phyloP scores from a whole-genome alignment of 208 protist genomes.

The Acanthamoeba lugdunensis region DNA sequence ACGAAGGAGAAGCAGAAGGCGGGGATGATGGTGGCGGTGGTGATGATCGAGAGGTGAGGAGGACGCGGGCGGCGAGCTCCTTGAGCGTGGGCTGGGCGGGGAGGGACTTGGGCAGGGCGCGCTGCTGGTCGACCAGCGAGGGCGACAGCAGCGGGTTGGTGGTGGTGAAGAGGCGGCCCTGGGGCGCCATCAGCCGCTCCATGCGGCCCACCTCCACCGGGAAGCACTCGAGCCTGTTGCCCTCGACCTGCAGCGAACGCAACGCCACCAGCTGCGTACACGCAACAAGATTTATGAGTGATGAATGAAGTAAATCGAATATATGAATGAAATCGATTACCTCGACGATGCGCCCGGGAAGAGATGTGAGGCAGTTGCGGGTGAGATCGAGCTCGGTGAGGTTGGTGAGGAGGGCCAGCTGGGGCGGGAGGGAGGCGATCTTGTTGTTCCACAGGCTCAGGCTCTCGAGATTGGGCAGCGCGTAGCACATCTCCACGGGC shows the following conservation, averaged over 20 bases:
- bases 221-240: neutral
- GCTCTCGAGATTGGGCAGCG: neutral
- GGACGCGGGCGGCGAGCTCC: neutral
- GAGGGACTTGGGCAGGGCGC: neutral
- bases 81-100: neutral
- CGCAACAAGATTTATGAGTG: neutral
- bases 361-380: conserved; percentile 42
- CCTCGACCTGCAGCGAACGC: conserved; percentile 28
- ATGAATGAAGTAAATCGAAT: neutral
- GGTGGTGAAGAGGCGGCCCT: neutral
- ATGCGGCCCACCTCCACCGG: conserved; percentile 11
- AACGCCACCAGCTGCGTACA: neutral
- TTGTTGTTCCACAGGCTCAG: conserved; percentile 40
- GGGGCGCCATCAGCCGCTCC: conserved; percentile 4
- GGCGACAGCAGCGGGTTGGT: conserved; percentile 27
- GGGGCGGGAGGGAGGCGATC: neutral
- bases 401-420: conserved; percentile 27
- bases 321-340: neutral
- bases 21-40: neutral
- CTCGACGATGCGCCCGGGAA: neutral
- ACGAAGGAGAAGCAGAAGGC: neutral
- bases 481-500: conserved; percentile 17
- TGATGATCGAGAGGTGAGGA: neutral
- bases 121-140: conserved; percentile 8
- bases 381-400: conserved; percentile 45